Percentiles rank a stretch among this genome's conserved stretches.
Evolutionary conservation across 768 basidiomycete species (phyloP).

Genomic region (Mycena amicta): DNA sequence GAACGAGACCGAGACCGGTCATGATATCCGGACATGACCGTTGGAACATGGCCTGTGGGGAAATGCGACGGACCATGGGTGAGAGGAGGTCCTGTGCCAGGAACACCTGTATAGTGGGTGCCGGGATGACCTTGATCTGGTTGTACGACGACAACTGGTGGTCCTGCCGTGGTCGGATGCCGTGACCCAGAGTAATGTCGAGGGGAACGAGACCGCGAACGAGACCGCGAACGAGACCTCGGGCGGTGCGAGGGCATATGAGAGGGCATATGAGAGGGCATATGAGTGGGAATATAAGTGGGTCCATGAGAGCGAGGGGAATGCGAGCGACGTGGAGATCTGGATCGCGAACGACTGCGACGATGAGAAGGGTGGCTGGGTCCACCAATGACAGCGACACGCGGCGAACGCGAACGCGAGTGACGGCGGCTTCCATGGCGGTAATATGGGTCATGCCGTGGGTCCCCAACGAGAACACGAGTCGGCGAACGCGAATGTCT

Average conservation of each 20-base stretch:
- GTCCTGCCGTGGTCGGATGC: neutral
- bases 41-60: neutral
- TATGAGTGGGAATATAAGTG: neutral
- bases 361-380: slow-evolving; percentile 9
- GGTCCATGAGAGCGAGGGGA: neutral
- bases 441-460: no score
- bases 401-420: no score
- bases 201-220: neutral
- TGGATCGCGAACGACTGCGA: neutral
- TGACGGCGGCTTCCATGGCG: no score
- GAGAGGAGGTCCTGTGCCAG: slow-evolving; percentile 10
- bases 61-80: no score
- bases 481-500: slow-evolving; percentile 17
- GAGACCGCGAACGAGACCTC: neutral
- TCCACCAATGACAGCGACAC: no score
- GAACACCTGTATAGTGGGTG: slow-evolving; percentile 9
- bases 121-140: slow-evolving; percentile 11
- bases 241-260: neutral
- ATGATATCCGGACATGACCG: slow-evolving; percentile 3
- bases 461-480: neutral
- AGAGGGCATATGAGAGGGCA: neutral
- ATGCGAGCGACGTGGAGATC: no score
- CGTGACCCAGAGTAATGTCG: neutral
- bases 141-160: neutral
- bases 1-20: slow-evolving; percentile 28